phyloP scores from a whole-genome alignment of 371 early-diverging fungal genomes.

The Mortierella sp. region DNA sequence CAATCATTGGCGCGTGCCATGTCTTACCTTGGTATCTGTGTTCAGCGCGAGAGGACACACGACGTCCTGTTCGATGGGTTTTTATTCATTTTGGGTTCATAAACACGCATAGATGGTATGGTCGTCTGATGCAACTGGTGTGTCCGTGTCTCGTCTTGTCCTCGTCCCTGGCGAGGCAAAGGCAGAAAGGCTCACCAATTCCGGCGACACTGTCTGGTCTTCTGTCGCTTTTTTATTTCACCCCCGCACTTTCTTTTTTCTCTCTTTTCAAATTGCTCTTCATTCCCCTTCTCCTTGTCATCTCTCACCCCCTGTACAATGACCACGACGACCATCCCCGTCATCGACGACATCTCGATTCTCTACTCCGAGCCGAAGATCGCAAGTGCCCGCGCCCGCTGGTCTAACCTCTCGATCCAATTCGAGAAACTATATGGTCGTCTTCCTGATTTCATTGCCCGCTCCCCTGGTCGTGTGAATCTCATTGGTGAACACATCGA shows the following conservation, averaged over 20 bases:
- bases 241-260: background rate
- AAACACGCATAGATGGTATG: no score
- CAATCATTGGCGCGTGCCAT: no score
- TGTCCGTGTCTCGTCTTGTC: no score
- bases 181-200: no score
- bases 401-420: slow-evolving; percentile 56
- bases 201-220: no score
- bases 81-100: no score
- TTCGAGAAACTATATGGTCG: slow-evolving; percentile 74
- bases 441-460: slow-evolving; percentile 83
- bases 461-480: slow-evolving; percentile 95
- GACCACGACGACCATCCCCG: slow-evolving; percentile 28
- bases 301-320: background rate
- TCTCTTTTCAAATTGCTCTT: background rate
- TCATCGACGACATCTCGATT: slow-evolving; percentile 46
- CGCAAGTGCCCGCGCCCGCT: slow-evolving; percentile 35
- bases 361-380: slow-evolving; percentile 51
- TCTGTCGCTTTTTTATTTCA: background rate
- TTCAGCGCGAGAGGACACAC: no score
- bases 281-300: background rate
- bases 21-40: no score
- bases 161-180: no score
- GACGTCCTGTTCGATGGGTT: no score
- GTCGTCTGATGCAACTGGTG: no score
- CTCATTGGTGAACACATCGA: slow-evolving; percentile 96